These are phyloP conservation scores for Tulasnella sp. DNA, from an alignment of 768 basidiomycete genomes.

Conservation along the genomic window DNA sequence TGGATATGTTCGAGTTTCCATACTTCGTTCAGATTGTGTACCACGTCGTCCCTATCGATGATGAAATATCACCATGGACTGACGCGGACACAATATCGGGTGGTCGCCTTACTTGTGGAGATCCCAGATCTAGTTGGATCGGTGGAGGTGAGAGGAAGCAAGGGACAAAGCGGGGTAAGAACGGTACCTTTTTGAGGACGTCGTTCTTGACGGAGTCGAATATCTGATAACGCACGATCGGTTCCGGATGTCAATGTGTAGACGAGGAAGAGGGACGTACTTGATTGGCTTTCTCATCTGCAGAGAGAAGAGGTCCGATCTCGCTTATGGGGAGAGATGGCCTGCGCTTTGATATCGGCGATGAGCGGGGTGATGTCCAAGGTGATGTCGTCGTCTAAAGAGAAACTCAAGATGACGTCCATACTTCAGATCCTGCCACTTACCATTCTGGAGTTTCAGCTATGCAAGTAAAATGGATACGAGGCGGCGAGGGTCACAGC, in stretches of 20 bases:
- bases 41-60: neutral
- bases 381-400: neutral
- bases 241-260: neutral
- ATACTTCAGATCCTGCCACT: too few species aligned
- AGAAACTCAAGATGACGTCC: neutral
- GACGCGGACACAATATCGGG: neutral
- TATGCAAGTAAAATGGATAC: too few species aligned
- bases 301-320: neutral
- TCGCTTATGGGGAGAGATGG: neutral
- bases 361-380: neutral
- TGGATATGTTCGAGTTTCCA: constrained; percentile 6
- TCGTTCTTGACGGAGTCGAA: constrained; percentile 8
- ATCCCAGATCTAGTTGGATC: constrained; percentile 5
- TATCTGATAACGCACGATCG: neutral
- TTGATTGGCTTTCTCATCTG: constrained; percentile 1
- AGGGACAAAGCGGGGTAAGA: neutral
- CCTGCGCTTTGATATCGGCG: neutral
- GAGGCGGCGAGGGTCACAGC: too few species aligned
- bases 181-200: constrained; percentile 4
- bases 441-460: too few species aligned
- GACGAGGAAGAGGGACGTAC: neutral
- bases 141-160: neutral
- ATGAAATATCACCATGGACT: neutral
- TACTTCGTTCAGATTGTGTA: constrained; percentile 9
- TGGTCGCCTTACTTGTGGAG: constrained; percentile 6